These are phyloP conservation scores for Macrolepiota fuliginosa DNA, from an alignment of 768 basidiomycete species.

Conservation along the genomic window DNA sequence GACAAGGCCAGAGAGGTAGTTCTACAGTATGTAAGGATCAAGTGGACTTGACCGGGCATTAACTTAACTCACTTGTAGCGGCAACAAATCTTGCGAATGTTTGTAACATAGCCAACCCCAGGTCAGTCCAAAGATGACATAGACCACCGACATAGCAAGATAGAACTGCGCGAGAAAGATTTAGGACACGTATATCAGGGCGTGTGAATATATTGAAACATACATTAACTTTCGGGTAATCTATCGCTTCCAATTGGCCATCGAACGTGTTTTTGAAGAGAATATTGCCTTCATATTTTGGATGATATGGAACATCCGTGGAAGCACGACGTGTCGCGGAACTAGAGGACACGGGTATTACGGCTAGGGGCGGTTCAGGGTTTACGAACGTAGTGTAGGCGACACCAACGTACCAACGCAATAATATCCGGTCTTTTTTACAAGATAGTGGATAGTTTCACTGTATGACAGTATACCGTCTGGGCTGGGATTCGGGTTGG, in stretches of 20 bases:
- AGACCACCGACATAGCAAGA: conserved; percentile 79
- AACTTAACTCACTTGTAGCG: conserved; percentile 66
- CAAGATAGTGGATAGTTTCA: conserved; percentile 77
- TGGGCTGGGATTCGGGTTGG: conserved; percentile 40
- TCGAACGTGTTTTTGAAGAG: conserved; percentile 87
- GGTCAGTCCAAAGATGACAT: conserved; percentile 57
- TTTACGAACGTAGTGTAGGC: background rate
- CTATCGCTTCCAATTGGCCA: conserved; percentile 86
- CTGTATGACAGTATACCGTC: conserved; percentile 52
- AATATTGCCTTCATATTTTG: conserved; percentile 75
- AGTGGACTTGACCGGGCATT: background rate
- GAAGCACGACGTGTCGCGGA: conserved; percentile 34
- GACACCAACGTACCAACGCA: conserved; percentile 75
- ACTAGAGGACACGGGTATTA: conserved; percentile 86
- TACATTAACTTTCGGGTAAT: conserved; percentile 97
- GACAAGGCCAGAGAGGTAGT: conserved; percentile 89
- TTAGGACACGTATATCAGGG: background rate
- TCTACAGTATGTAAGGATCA: conserved; percentile 37
- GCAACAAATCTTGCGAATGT: conserved; percentile 80
- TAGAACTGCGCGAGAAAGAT: conserved; percentile 63
- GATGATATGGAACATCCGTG: conserved; percentile 63
- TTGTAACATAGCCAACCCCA: conserved; percentile 88
- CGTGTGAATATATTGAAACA: conserved; percentile 25
- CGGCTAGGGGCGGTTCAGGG: conserved; percentile 44
- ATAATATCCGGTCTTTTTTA: conserved; percentile 90